These are phyloP conservation scores for Fusarium tanahbumbuense DNA, from an alignment of 2,329 filamentous ascomycete species.

Conservation along the genomic window DNA sequence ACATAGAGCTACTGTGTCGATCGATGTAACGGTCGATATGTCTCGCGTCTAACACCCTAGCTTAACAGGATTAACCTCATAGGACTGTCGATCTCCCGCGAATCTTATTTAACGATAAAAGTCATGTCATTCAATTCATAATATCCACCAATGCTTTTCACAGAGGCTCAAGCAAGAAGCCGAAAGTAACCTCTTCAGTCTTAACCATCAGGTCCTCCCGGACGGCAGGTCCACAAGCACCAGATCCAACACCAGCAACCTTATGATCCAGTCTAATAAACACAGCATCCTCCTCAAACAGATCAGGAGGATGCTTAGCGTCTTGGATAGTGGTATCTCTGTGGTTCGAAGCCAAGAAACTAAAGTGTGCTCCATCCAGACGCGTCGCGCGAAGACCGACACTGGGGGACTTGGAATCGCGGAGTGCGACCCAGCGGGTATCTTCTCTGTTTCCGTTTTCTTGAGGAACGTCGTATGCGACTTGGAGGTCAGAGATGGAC, in stretches of 20 bases:
- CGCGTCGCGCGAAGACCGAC: constrained; percentile 40
- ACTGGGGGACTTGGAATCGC: constrained; percentile 25
- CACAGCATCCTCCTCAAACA: constrained; percentile 62
- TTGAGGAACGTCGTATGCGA: constrained; percentile 74
- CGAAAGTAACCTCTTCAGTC: constrained; percentile 55
- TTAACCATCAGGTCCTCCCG: constrained; percentile 58
- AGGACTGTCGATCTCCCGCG: not conserved
- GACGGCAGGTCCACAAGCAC: constrained; percentile 61
- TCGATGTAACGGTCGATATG: not conserved
- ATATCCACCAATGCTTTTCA: constrained; percentile 3
- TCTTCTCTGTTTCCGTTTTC: constrained; percentile 74
- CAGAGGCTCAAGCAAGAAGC: constrained; percentile 54
- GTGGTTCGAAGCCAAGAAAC: constrained; percentile 68
- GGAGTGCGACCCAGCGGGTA: constrained; percentile 65
- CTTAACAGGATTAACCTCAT: not conserved
- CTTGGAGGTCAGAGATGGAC: constrained; percentile 63
- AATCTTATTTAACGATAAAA: too few relatives aligned
- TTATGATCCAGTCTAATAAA: constrained; percentile 57
- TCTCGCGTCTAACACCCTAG: not conserved
- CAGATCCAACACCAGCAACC: constrained; percentile 63
- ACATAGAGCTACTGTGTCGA: not conserved
- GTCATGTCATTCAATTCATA: not conserved
- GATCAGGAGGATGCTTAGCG: constrained; percentile 72
- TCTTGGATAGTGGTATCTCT: constrained; percentile 63
- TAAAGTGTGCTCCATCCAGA: constrained; percentile 49